phyloP scores from a whole-genome alignment of 2,329 filamentous ascomycete species.

The Fusarium nurragi region DNA sequence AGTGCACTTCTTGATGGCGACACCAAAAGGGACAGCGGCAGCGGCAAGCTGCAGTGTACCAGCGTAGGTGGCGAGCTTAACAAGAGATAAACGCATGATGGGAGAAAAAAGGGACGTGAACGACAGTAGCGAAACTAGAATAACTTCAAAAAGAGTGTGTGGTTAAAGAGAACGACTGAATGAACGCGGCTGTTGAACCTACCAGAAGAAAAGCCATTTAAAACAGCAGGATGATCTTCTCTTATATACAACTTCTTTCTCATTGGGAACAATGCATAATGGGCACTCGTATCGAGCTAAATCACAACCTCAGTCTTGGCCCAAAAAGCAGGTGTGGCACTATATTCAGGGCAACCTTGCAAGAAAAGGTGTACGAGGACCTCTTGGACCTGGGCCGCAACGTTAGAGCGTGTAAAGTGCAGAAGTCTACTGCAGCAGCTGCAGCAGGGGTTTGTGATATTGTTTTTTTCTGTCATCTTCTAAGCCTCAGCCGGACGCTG shows the following conservation, averaged over 20 bases:
- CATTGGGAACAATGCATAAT: neutral
- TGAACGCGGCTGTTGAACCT: slow-evolving; percentile 17
- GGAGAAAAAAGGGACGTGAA: neutral
- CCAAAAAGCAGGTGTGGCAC: slow-evolving; percentile 1
- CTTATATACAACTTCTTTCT: slow-evolving; percentile 21
- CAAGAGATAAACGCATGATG: slow-evolving; percentile 20
- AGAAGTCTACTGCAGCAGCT: neutral
- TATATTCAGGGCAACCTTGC: slow-evolving; percentile 6
- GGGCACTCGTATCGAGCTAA: neutral
- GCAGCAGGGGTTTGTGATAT: neutral
- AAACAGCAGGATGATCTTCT: slow-evolving; percentile 8
- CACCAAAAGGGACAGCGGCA: slow-evolving; percentile 19
- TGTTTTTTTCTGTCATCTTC: neutral
- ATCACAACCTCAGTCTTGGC: neutral
- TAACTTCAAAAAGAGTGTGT: slow-evolving; percentile 18
- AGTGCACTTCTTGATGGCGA: slow-evolving; percentile 20
- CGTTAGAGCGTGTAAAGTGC: neutral
- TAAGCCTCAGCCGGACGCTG: neutral
- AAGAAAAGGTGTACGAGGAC: slow-evolving; percentile 6
- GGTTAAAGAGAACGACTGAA: slow-evolving; percentile 12
- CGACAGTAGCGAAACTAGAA: slow-evolving; percentile 14
- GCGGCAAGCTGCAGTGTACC: slow-evolving; percentile 20
- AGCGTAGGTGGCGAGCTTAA: slow-evolving; percentile 19
- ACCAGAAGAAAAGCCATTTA: neutral
- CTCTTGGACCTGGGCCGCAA: neutral